These are phyloP conservation scores for Aureobasidium leucospermi DNA, from an alignment of 2,329 filamentous ascomycete species.

Conservation along the genomic window DNA sequence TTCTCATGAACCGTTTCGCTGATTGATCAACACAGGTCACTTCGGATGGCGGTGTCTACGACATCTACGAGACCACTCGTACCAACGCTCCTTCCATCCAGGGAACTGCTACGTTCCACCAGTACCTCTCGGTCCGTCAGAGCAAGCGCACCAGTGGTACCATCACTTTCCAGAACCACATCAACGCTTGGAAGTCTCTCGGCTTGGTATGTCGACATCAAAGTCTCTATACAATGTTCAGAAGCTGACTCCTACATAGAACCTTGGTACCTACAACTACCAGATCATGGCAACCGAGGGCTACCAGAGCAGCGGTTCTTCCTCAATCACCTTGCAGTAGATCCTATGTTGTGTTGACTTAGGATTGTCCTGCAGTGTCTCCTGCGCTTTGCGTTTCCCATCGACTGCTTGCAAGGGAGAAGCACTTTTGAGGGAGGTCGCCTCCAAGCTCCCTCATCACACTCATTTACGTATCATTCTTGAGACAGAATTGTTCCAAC, in stretches of 20 bases:
- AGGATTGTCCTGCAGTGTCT: too few relatives aligned
- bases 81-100: conserved; percentile 42
- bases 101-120: conserved; percentile 48
- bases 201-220: conserved; percentile 30
- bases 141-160: conserved; percentile 45
- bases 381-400: too few relatives aligned
- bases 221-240: too few relatives aligned
- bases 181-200: conserved; percentile 45
- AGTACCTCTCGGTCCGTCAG: conserved; percentile 48
- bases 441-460: too few relatives aligned
- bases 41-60: conserved; percentile 46
- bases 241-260: conserved; percentile 12
- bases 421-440: too few relatives aligned
- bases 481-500: too few relatives aligned
- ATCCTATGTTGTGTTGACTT: background rate
- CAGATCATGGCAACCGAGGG: conserved; percentile 45
- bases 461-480: too few relatives aligned
- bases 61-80: conserved; percentile 44
- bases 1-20: background rate
- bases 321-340: background rate
- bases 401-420: too few relatives aligned
- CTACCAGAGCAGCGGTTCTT: conserved; percentile 32
- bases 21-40: conserved; percentile 26
- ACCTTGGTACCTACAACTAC: conserved; percentile 45
- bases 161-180: conserved; percentile 45